Evolutionary conservation across 345 rosid genomes (phyloP), one percentile per base, ranked within the genome.

Genomic region (Heritiera littoralis): DNA sequence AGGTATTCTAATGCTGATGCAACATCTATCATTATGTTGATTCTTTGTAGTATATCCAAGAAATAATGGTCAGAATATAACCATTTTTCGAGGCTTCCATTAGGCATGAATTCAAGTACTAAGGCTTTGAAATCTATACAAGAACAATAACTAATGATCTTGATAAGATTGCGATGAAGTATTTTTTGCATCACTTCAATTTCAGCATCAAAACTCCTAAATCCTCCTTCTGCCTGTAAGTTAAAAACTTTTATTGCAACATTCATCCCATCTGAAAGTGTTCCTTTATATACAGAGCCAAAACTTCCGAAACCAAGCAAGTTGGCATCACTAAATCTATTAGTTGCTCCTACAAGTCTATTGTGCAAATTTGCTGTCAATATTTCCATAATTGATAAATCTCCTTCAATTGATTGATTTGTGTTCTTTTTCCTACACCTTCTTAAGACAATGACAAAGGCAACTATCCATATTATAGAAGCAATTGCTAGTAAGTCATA

Each of bases 1-100:
- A 76, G 71, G 64, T 76, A 76, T 61, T 46, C 78, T 41, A 76
- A 64, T 4, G 78, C 78, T 3, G 60, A 64, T 20, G 79, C 71
- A 5, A 64, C 79, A 49, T 76, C 79, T 45, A 61, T 49, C 61
- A 65, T 51, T 28, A 76, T 32, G 2, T 76, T 18, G 2, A 76
- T 41, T 54, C 79, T 49, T 46, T 64, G 46, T 7, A 17, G 56
- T 17, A 69, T 51, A 51, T 51, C 55, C 55, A 51, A 51, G 17
- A 51, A 51, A 48, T 10, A 48, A 48, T 48, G 52, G 12, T 11
- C 52, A 48, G 13, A 48, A 48, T 51, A 51, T 51, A 51, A 18
- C 74, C 74, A 69, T 13, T 23, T 69, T n/a, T 69, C 74, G 9
- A 69, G 28, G 32, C 13, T 69, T 46, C 74, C 74, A 46, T 46